Percentiles rank a stretch among this genome's conserved stretches.
Conservation (phyloP, 148 eudicot species). For the Fallopia convolvulus region DNA sequence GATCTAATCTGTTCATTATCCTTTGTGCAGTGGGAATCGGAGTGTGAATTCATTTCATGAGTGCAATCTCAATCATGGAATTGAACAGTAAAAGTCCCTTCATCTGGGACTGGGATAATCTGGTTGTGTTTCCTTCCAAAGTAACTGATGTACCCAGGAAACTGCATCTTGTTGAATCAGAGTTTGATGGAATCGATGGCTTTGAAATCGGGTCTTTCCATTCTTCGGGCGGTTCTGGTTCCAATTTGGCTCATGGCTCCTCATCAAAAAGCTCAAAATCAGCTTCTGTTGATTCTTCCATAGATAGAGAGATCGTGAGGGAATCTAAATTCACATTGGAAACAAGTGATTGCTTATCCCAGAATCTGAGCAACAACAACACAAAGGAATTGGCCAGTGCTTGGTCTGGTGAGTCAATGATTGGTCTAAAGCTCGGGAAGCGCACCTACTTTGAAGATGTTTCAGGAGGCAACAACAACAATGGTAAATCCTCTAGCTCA, state of each 20-base stretch:
- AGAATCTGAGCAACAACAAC: conserved; percentile 33
- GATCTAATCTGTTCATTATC: conserved; percentile 2
- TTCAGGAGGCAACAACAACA: conserved; percentile 31
- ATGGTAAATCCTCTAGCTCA: conserved; percentile 27
- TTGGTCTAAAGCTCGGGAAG: conserved; percentile 78
- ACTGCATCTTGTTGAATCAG: conserved; percentile 49
- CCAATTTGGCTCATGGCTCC: conserved; percentile 58
- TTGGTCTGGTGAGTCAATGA: conserved; percentile 76
- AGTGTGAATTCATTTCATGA: conserved; percentile 17
- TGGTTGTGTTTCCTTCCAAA: conserved; percentile 51
- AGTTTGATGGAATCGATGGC: conserved; percentile 55
- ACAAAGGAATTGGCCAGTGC: conserved; percentile 30
- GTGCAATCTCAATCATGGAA: conserved; percentile 54
- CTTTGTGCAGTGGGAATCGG: conserved; percentile 4
- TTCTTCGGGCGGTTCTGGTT: conserved; percentile 54
- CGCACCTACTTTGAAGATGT: conserved; percentile 66
- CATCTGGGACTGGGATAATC: conserved; percentile 81
- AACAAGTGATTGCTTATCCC: conserved; percentile 33
- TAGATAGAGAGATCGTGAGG: conserved; percentile 34
- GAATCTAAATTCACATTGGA: conserved; percentile 33
- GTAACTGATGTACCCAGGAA: conserved; percentile 44
- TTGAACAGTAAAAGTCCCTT: conserved; percentile 54
- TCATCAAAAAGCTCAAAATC: conserved; percentile 76
- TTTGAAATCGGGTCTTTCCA: conserved; percentile 59
- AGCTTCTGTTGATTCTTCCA: conserved; percentile 61